Conservation (phyloP, 495 filamentous ascomycete genomes). For the Lepraria neglecta region DNA sequence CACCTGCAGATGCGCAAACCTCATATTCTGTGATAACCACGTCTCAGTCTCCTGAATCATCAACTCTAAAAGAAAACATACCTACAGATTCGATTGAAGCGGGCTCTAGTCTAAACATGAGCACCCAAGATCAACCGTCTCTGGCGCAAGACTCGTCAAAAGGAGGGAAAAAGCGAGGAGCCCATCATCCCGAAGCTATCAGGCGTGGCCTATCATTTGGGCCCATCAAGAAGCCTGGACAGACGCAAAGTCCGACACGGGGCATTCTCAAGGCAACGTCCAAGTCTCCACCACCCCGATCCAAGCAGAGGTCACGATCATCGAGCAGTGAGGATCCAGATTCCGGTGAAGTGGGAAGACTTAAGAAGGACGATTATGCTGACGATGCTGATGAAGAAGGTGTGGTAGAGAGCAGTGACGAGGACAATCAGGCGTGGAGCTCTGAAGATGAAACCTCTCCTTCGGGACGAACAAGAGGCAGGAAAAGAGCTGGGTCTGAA, state of each 20-base stretch:
- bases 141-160: neutral
- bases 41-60: neutral
- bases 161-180: neutral
- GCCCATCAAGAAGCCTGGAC: constrained; percentile 30
- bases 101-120: neutral
- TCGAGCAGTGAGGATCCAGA: constrained; percentile 40
- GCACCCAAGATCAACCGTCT: neutral
- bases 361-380: constrained; percentile 65
- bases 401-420: constrained; percentile 47
- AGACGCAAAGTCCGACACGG: constrained; percentile 42
- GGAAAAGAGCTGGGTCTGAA: constrained; percentile 24
- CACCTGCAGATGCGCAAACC: neutral
- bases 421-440: constrained; percentile 36
- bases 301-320: constrained; percentile 54
- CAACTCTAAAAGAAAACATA: neutral
- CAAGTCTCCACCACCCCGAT: constrained; percentile 51
- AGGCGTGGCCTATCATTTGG: constrained; percentile 22
- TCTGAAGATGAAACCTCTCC: constrained; percentile 46
- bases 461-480: constrained; percentile 27
- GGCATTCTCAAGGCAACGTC: constrained; percentile 53
- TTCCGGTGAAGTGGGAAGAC: constrained; percentile 46
- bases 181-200: constrained; percentile 16
- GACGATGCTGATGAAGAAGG: constrained; percentile 54
- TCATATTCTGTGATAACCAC: neutral
- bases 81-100: neutral